Base-by-base conservation (phyloP, 257 asterid genomes). In the Handroanthus guayacan region DNA sequence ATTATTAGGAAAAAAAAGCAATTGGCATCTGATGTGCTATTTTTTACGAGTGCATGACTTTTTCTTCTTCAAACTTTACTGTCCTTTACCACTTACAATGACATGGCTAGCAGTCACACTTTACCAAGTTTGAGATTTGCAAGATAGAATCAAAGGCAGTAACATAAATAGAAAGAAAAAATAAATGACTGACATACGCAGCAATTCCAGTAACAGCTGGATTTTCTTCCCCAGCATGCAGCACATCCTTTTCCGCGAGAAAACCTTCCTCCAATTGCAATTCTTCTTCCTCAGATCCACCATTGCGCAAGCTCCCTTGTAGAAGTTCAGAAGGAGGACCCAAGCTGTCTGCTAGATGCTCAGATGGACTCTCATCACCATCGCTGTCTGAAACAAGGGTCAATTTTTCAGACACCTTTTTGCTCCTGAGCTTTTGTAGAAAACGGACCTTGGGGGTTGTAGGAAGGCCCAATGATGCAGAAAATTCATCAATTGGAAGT, bases 381-480 rank as follows among this genome's bases (percentile, higher is more conserved):
- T 68, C 77, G 70, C 81, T 69, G 62, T 85, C 90, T 4, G 89
- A 89, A 60, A 83, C 74, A 80, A 82, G 76, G 77, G 89, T 71
- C 77, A 81, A 72, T 44, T 86, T 90, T 80, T 85, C 86, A n/a
- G 88, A 83, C 38, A 67, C 67, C 44, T 84, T 88, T 83, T 92
- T 80, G 20, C 87, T 98, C 89, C 86, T 89, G 60, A 62, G 78
- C 71, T 86, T 92, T 75, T 85, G 90, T 68, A 91, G 82, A 82
- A 91, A 90, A 41, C 97, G 90, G 71, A 95, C 81, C 75, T 89
- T 93, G 51, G 99, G 99, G 72, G 97, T 91, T 97, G 91, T 84
- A 36, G 99, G 98, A 77, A 95, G 97, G 76, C 99, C 99, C 67
- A 93, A 78, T 64, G 99, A 95, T 79, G 97, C 97, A 71, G 96